These are phyloP conservation scores for Pythium brachiatum DNA, from an alignment of 352 stramenopile genomes.

Conservation along the genomic window DNA sequence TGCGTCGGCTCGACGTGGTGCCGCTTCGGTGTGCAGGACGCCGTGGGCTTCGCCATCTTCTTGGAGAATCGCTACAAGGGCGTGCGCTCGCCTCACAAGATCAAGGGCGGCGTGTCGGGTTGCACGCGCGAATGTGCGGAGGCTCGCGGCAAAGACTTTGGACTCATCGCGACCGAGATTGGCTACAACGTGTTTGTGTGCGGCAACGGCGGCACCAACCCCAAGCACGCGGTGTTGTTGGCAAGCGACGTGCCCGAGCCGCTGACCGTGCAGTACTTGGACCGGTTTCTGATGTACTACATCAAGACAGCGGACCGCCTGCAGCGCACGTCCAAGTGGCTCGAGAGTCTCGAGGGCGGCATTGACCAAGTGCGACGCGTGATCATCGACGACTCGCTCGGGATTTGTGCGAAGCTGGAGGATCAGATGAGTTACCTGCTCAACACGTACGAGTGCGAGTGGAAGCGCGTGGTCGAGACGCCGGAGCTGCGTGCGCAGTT, in stretches of 20 bases:
- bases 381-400: slow-evolving; percentile 89
- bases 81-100: slow-evolving; percentile 91
- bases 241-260: slow-evolving; percentile 50
- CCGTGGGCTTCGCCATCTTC: slow-evolving; percentile 88
- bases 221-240: slow-evolving; percentile 72
- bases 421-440: slow-evolving; percentile 89
- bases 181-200: slow-evolving; percentile 91
- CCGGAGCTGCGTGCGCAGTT: slow-evolving; percentile 79
- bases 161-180: slow-evolving; percentile 90
- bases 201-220: slow-evolving; percentile 87
- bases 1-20: slow-evolving; percentile 93
- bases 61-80: slow-evolving; percentile 93
- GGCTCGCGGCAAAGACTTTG: slow-evolving; percentile 91
- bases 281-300: slow-evolving; percentile 92
- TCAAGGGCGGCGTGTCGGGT: slow-evolving; percentile 89
- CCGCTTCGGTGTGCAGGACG: slow-evolving; percentile 89
- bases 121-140: slow-evolving; percentile 92
- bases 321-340: slow-evolving; percentile 86
- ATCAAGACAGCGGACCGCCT: slow-evolving; percentile 71
- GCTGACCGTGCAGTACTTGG: slow-evolving; percentile 85
- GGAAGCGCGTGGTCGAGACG: slow-evolving; percentile 90
- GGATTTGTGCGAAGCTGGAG: slow-evolving; percentile 72
- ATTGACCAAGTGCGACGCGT: slow-evolving; percentile 52
- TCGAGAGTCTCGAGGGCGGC: slow-evolving; percentile 75
- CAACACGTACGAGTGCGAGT: slow-evolving; percentile 94